Evolutionary conservation across 1,284 basidiomycete genomes (phyloP), one percentile per base, ranked within the genome.

Genomic region (Pseudozyma sp.): DNA sequence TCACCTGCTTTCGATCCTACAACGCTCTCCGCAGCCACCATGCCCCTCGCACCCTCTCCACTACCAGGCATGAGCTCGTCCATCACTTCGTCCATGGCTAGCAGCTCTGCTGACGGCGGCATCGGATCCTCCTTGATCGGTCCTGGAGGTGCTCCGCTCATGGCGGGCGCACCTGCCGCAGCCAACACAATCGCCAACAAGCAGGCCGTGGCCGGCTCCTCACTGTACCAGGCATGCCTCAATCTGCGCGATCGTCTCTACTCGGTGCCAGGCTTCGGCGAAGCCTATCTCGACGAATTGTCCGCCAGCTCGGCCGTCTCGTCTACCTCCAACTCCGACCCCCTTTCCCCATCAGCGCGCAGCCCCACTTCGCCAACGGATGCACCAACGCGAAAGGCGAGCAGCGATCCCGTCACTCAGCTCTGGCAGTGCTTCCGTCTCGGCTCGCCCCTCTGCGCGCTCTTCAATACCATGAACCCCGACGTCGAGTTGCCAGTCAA

Each of bases 351-450:
- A 7, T 46, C 55, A 3, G 35, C 61, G 7, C 50, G 53, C 44
- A 70, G 70, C 17, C 66, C 72, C 7, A 59, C 53, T 11, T 66
- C 69, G 10, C 59, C 69, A 1, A 60, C 58, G 9, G 65, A 42
- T n/a, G 34, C 51, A 2, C 33, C 54, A 3, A 49, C 45, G 1
- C 62, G 40, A 14, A 69, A 54, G 35, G 33, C 54, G n/a, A 63
- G 62, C 57, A 63, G 65, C 50, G 85, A 82, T 80, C 88, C 82
- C 35, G 96, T 99, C 78, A 91, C 92, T 44, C 93, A 95, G 85
- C 90, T 97, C 52, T 95, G 94, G 90, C 93, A 95, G 83, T 90
- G 92, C 83, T 92, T 99, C 86, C 91, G 94, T 39, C 89, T 95
- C 45, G 96, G 97, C 68, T 91, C 93, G 35, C 92, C 95, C 39